Evolutionary conservation across 257 asterid species (phyloP).

Genomic region (Coffea eugenioides): DNA sequence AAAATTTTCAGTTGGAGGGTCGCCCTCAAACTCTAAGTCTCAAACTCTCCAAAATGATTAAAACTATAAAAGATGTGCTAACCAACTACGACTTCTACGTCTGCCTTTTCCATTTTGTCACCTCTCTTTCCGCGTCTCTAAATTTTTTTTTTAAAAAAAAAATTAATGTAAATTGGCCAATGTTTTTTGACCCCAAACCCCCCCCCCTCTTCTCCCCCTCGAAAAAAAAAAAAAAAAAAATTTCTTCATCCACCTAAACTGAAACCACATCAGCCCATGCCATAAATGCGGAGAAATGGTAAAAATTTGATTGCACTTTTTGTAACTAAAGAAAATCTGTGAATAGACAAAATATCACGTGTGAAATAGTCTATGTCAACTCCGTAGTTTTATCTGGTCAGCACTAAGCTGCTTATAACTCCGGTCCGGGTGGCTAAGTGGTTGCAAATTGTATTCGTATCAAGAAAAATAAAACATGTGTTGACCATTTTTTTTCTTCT

Average conservation of each 20-base stretch:
- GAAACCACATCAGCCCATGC: neutral
- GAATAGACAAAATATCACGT: neutral
- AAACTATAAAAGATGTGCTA: slow-evolving; percentile 5
- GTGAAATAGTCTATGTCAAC: slow-evolving; percentile 15
- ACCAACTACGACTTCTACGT: slow-evolving; percentile 14
- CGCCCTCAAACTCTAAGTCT: slow-evolving; percentile 10
- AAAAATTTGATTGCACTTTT: neutral
- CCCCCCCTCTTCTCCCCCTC: too few species aligned
- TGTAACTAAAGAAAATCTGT: neutral
- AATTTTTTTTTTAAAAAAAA: too few species aligned
- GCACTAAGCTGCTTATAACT: neutral
- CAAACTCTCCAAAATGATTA: slow-evolving; percentile 10
- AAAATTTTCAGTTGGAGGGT: slow-evolving; percentile 21
- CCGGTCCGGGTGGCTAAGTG: neutral
- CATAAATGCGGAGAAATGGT: neutral
- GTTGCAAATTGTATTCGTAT: neutral
- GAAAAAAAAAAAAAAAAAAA: neutral
- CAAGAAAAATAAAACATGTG: too few species aligned
- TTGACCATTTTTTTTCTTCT: too few species aligned
- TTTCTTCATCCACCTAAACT: neutral
- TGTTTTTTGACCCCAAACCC: neutral
- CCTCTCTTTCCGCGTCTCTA: slow-evolving; percentile 19
- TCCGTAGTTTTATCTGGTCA: slow-evolving; percentile 1
- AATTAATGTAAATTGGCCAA: neutral
- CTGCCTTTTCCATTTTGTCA: neutral